phyloP scores from a whole-genome alignment of 371 early-diverging fungal species.

The Actinomortierella ambigua region DNA sequence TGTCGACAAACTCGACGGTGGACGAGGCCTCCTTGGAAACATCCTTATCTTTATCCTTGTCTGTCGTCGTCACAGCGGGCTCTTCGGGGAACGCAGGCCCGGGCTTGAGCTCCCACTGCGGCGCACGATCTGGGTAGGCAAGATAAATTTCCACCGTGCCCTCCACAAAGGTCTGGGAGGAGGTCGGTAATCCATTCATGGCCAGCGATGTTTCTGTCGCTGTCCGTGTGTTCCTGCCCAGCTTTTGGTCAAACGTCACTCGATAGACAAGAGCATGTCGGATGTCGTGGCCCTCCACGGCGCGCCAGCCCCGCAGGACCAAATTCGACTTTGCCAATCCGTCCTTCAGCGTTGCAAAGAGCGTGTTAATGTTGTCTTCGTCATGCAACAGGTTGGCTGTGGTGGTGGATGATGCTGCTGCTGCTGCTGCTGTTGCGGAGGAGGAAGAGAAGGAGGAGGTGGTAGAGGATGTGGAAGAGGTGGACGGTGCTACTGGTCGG shows the following conservation, averaged over 20 bases:
- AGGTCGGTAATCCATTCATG: conserved; percentile 15
- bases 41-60: too few relatives aligned
- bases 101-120: conserved; percentile 24
- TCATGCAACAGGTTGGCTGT: background rate
- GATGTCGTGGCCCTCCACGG: conserved; percentile 2
- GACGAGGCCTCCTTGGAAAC: too few relatives aligned
- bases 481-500: background rate
- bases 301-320: conserved; percentile 14
- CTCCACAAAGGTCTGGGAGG: conserved; percentile 14
- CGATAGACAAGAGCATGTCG: too few relatives aligned
- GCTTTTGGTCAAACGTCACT: conserved; percentile 4
- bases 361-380: conserved; percentile 3
- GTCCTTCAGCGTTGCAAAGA: too few relatives aligned
- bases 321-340: too few relatives aligned
- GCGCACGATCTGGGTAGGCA: conserved; percentile 22
- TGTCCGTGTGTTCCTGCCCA: conserved; percentile 13
- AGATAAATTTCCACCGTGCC: conserved; percentile 27
- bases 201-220: conserved; percentile 9
- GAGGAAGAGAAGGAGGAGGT: too few relatives aligned
- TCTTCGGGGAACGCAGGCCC: conserved; percentile 31
- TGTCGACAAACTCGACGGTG: too few relatives aligned
- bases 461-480: too few relatives aligned
- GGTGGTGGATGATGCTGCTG: background rate
- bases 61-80: too few relatives aligned
- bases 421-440: too few relatives aligned